Conservation (phyloP, 139 green algal genomes). For the Yamagishiella unicocca region DNA sequence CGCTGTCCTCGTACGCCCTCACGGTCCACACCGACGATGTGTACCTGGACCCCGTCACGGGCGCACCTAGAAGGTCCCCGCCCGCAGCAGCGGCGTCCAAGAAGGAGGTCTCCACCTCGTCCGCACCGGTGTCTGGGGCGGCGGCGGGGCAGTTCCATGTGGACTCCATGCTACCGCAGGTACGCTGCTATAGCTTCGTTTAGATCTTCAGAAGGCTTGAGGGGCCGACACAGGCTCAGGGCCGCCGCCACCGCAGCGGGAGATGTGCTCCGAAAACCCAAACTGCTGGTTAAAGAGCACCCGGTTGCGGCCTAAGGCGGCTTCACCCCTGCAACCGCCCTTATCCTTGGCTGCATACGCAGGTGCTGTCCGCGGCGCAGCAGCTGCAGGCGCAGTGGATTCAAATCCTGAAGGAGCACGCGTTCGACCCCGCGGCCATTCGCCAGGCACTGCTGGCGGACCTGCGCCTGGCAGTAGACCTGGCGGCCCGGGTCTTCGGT, state of each 20-base stretch:
- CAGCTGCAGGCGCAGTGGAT: constrained; percentile 49
- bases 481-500: background rate
- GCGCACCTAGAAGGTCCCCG: too few species aligned
- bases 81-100: too few species aligned
- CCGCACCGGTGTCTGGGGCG: too few species aligned
- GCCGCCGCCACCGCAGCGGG: too few species aligned
- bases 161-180: constrained; percentile 5
- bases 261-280: too few species aligned
- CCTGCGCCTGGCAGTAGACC: constrained; percentile 42
- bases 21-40: constrained; percentile 53
- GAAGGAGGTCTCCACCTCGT: too few species aligned
- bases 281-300: too few species aligned
- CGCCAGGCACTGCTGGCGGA: constrained; percentile 34
- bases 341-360: background rate
- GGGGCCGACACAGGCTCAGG: too few species aligned
- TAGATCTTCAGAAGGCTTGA: too few species aligned
- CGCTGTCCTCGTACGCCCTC: constrained; percentile 56
- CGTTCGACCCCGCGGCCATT: constrained; percentile 47
- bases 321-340: too few species aligned
- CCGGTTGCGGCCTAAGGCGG: too few species aligned
- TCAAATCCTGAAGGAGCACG: constrained; percentile 43
- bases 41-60: constrained; percentile 31
- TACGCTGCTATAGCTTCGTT: too few species aligned
- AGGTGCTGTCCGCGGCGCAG: constrained; percentile 35
- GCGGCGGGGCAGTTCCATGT: background rate